Conservation (phyloP, 306 rosid species). For the Amphicarpaea edgeworthii region DNA sequence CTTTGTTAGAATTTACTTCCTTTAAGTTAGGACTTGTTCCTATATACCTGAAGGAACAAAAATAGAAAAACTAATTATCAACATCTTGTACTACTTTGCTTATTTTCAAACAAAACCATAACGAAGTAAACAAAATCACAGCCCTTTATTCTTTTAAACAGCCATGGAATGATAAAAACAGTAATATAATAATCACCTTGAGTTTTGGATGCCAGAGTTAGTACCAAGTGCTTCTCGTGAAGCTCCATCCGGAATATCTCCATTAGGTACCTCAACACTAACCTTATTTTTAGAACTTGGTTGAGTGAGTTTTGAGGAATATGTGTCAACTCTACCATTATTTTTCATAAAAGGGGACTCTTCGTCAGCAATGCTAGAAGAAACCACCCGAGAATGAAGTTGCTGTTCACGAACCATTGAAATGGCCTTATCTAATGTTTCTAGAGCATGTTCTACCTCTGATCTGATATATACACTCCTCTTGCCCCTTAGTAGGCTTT, state of each 20-base stretch:
- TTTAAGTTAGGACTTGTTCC: constrained; percentile 51
- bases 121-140: constrained; percentile 8
- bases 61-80: neutral
- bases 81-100: neutral
- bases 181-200: constrained; percentile 52
- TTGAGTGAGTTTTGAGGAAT: constrained; percentile 38
- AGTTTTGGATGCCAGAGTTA: constrained; percentile 48
- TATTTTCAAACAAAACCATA: constrained; percentile 24
- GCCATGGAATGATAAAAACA: neutral
- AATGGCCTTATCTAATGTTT: constrained; percentile 74
- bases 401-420: constrained; percentile 52
- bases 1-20: constrained; percentile 64
- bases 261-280: constrained; percentile 38
- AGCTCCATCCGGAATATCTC: constrained; percentile 45
- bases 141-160: neutral
- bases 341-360: constrained; percentile 33
- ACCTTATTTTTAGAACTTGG: constrained; percentile 31
- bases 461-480: constrained; percentile 55
- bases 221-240: constrained; percentile 36
- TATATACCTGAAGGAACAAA: constrained; percentile 51
- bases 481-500: constrained; percentile 28
- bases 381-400: constrained; percentile 36
- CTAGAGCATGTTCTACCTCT: constrained; percentile 77
- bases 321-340: constrained; percentile 23
- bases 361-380: constrained; percentile 38